Base-by-base conservation (phyloP, 352 stramenopile genomes). In the Phytophthora gonapodyides region DNA sequence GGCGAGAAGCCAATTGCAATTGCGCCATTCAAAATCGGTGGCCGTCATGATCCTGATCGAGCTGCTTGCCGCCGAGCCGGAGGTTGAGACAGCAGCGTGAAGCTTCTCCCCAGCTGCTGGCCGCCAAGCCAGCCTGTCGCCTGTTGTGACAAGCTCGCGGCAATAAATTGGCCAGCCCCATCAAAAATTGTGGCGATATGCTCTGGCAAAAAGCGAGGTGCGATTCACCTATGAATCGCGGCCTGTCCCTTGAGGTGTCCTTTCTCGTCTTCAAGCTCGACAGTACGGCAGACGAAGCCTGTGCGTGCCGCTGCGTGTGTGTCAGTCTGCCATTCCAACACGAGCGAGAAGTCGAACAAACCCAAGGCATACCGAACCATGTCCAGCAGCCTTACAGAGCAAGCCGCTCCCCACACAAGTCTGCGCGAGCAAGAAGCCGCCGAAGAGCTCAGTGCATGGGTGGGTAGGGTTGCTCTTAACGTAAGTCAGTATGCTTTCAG, bases 391-490 rank as follows among this genome's bases (percentile, higher is more conserved):
- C 33, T 69, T 42, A 57, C 57, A 17, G 45, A 67, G 30, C 31
- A 43, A 21, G 27, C 37, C 49, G 40, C 37, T 37, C 13, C 57
- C 2, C 19, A 37, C 10, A 33, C 64, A 16, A 37, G 19, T 24
- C 50, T 59, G 3, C 52, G 16, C 19, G 44, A 62, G 24, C 64
- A 67, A 52, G 68, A 81, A 17, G 42, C 37, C 21, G 46, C 61
- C 21, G 58, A 80, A 24, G 77, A 87, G 68, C 71, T 82, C 30
- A 66, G 43, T 30, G 74, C 78, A 3, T 87, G 78, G 78, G 77
- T 87, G 35, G 30, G 69, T 72, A 62, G 42, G 52, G 17, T 11
- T 40, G 0, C 10, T 19, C 31, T 8, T 53, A 47, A 43, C 17
- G 3, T 54, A 54, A 34, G 17, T 17, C 11, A 50, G 24, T 75